These are phyloP conservation scores for Colletotrichum siamense DNA, from an alignment of 2,329 filamentous ascomycete genomes.

Conservation along the genomic window DNA sequence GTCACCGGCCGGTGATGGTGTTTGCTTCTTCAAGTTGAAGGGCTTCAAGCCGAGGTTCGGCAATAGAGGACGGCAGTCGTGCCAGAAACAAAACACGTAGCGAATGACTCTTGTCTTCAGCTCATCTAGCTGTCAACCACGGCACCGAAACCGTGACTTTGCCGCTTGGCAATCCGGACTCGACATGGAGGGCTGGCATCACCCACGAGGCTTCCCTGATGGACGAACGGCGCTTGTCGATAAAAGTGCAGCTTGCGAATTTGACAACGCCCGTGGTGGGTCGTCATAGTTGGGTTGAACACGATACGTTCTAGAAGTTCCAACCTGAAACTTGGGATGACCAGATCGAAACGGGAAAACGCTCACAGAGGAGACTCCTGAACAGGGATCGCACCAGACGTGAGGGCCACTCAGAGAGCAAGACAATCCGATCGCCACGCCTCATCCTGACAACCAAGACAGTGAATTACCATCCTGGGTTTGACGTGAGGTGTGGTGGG, in stretches of 20 bases:
- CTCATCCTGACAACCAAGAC: neutral
- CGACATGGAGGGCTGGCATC: neutral
- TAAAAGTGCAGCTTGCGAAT: slow-evolving; percentile 19
- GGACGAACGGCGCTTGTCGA: slow-evolving; percentile 4
- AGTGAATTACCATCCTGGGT: neutral
- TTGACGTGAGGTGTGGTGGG: slow-evolving; percentile 8
- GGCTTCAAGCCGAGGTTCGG: neutral
- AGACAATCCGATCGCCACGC: neutral
- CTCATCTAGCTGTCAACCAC: neutral
- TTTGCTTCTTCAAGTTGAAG: neutral
- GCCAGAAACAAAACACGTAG: neutral
- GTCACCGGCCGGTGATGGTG: neutral
- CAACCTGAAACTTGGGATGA: slow-evolving; percentile 20
- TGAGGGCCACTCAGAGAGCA: neutral
- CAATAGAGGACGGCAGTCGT: neutral
- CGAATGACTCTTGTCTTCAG: neutral
- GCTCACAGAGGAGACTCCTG: neutral
- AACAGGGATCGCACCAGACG: neutral
- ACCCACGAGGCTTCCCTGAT: neutral
- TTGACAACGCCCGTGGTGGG: slow-evolving; percentile 7
- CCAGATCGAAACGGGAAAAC: slow-evolving; percentile 1
- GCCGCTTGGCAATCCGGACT: neutral
- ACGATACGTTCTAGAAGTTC: slow-evolving; percentile 15
- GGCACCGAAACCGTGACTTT: neutral
- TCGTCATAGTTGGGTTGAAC: slow-evolving; percentile 15